Conservation (phyloP, 75 land plant species). For the Larix kaempferi region DNA sequence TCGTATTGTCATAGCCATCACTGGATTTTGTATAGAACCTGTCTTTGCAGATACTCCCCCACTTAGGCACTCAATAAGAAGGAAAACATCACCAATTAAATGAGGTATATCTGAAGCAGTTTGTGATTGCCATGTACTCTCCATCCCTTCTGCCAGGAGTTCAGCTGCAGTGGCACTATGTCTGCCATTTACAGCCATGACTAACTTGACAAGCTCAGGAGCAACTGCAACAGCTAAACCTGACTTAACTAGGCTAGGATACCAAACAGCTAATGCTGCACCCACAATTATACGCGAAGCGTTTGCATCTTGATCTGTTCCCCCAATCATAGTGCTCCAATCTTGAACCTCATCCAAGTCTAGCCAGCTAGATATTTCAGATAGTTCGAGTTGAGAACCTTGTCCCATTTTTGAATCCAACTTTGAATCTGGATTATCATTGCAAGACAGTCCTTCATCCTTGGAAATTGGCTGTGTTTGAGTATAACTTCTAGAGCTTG, state of each 20-base stretch:
- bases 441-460: not conserved
- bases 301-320: slow-evolving; percentile 84
- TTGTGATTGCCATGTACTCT: slow-evolving; percentile 67
- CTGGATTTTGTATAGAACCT: slow-evolving; percentile 21
- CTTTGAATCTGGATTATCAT: slow-evolving; percentile 7
- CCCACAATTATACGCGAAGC: slow-evolving; percentile 75
- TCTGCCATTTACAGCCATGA: slow-evolving; percentile 74
- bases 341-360: slow-evolving; percentile 76
- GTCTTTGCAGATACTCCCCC: slow-evolving; percentile 25
- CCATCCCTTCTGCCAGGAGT: slow-evolving; percentile 91
- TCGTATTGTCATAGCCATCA: slow-evolving; percentile 34
- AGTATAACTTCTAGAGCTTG: not conserved
- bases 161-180: slow-evolving; percentile 92
- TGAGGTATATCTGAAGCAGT: slow-evolving; percentile 67
- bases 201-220: slow-evolving; percentile 68
- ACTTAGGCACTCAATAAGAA: slow-evolving; percentile 77
- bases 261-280: slow-evolving; percentile 87
- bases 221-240: slow-evolving; percentile 50
- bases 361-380: slow-evolving; percentile 55
- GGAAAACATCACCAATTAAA: slow-evolving; percentile 74
- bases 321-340: slow-evolving; percentile 77
- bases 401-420: not conserved
- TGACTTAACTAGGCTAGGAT: slow-evolving; percentile 67
- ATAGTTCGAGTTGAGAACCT: slow-evolving; percentile 20
- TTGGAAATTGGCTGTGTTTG: not conserved